Evolutionary conservation across 73 alveolate genomes (phyloP), one percentile per base, ranked within the genome.

Genomic region (Paramecium caudatum): DNA sequence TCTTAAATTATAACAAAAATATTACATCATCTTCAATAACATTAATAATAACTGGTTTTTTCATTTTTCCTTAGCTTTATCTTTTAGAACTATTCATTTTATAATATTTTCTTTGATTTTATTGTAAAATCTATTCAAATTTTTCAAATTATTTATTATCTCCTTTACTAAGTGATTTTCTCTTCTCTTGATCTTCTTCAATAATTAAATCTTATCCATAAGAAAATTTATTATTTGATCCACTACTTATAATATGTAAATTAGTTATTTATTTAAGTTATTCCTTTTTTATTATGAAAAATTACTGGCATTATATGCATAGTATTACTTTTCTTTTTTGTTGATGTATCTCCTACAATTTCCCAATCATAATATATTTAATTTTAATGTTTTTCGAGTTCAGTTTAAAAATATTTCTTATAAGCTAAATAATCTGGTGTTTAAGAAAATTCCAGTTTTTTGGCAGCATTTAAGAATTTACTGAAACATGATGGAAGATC

Each of bases 341-440:
- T 68, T 16, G 27, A 34, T 12, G 25, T 32, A 32, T 68, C 84
- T 0, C 50, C 61, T 2, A 68, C 61, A 3, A 32, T 21, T 68
- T 68, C 84, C 84, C 84, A 68, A 68, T 68, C 84, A 68, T 68
- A 68, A 36, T 55, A 55, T 55, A 43, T 34, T 68, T 30, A 68
- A 68, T n/a, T 34, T 15, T 10, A 37, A 32, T 34, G 47, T 17
- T 68, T 68, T 33, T 68, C 84, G 17, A 68, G 37, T 68, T 68
- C 84, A 34, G 5, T 68, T 61, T 50, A 17, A 15, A 83, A 83
- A 13, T 55, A 37, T 47, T 83, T 49, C 43, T 74, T 83, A 50
- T 70, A 83, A 15, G 45, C 5, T 15, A 61, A 8, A 55, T 83
- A 83, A 36, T 48, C 84, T 8, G 92, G 92, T n/a, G 80, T 83